A percentile compares a stretch with the other conserved stretches of the same genome.
phyloP scores from a whole-genome alignment of 1,284 basidiomycete genomes.

The Cutaneotrichosporon mucoides region DNA sequence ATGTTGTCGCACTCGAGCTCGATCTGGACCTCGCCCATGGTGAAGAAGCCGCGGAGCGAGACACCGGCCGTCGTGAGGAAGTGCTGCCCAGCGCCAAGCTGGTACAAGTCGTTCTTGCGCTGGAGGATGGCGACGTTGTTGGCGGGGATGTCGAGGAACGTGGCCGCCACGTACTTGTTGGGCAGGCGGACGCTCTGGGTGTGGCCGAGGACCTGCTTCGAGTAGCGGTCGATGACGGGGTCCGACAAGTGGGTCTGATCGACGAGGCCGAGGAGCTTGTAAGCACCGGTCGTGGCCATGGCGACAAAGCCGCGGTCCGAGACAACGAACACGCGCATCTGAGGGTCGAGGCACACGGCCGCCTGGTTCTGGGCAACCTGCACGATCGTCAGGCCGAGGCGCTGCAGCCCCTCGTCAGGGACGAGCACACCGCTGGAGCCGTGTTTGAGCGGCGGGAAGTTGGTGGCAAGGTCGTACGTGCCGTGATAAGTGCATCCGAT shows the following conservation, averaged over 20 bases:
- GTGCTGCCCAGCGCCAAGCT: conserved; percentile 17
- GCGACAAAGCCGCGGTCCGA: conserved; percentile 17
- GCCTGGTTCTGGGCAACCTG: conserved; percentile 21
- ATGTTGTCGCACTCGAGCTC: conserved; percentile 16
- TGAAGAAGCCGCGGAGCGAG: conserved; percentile 12
- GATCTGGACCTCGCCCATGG: conserved; percentile 17
- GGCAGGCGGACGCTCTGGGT: conserved; percentile 13
- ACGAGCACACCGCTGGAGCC: background rate
- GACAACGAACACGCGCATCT: conserved; percentile 17
- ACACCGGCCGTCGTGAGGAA: conserved; percentile 11
- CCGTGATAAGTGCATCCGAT: conserved; percentile 12
- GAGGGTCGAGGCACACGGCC: conserved; percentile 17
- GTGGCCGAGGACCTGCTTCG: conserved; percentile 10
- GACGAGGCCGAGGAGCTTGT: conserved; percentile 16
- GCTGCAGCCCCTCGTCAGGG: conserved; percentile 8
- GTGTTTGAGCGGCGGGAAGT: conserved; percentile 13
- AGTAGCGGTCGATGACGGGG: conserved; percentile 8
- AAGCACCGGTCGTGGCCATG: conserved; percentile 16
- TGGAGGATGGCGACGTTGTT: conserved; percentile 18
- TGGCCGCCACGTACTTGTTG: conserved; percentile 14
- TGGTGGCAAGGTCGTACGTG: conserved; percentile 13
- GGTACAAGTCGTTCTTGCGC: conserved; percentile 14
- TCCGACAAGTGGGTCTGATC: conserved; percentile 17
- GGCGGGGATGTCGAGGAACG: conserved; percentile 18
- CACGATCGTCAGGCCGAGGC: conserved; percentile 16